phyloP scores from a whole-genome alignment of 306 rosid species.

The Ormosia emarginata region DNA sequence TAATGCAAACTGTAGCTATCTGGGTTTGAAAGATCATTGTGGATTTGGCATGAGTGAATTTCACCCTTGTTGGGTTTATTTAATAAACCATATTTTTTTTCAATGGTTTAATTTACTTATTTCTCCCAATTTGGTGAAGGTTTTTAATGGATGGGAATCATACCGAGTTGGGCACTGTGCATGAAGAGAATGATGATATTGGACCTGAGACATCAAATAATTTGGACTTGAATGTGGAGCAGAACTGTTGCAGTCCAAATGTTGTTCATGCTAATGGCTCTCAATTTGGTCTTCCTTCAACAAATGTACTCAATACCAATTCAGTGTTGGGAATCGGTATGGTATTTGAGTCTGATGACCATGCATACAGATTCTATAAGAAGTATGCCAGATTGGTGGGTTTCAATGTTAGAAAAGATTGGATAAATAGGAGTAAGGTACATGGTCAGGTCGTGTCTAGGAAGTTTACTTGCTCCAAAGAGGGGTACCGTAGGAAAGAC shows the following conservation, averaged over 20 bases:
- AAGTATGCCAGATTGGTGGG: conserved; percentile 58
- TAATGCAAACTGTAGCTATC: background rate
- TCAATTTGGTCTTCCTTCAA: conserved; percentile 12
- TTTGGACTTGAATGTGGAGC: conserved; percentile 65
- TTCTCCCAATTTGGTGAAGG: conserved; percentile 30
- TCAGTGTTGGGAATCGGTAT: conserved; percentile 34
- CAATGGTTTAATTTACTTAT: background rate
- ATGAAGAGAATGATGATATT: conserved; percentile 28
- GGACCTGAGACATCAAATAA: conserved; percentile 32
- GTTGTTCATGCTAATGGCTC: conserved; percentile 17
- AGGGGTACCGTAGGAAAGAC: conserved; percentile 60
- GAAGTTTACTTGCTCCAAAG: conserved; percentile 68
- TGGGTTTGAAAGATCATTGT: background rate
- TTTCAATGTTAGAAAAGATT: conserved; percentile 63
- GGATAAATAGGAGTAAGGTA: conserved; percentile 71
- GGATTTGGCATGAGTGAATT: background rate
- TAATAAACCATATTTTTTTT: too few relatives aligned
- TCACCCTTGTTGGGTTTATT: background rate
- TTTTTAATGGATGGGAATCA: conserved; percentile 44
- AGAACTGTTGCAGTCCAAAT: conserved; percentile 41
- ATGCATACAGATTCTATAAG: conserved; percentile 52
- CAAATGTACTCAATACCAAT: background rate
- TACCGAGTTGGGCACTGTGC: conserved; percentile 25
- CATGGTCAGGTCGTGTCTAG: conserved; percentile 72
- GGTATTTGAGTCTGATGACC: conserved; percentile 63